Evolutionary conservation across 257 asterid genomes (phyloP).

Genomic region (Verbena officinalis): DNA sequence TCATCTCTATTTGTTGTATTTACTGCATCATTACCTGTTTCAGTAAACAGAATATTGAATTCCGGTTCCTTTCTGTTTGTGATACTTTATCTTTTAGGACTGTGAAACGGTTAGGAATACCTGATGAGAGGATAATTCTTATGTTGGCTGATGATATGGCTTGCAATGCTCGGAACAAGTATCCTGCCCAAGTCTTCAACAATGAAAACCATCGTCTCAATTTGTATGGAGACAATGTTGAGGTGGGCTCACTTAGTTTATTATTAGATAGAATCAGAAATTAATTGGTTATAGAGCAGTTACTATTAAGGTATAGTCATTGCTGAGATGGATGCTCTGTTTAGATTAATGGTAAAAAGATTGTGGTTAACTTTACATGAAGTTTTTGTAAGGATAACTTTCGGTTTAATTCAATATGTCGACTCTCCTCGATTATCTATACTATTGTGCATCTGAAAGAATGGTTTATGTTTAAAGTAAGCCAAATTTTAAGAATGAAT

Average conservation of each 20-base stretch:
- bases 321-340: conserved; percentile 13
- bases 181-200: conserved; percentile 98
- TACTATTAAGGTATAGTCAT: conserved; percentile 9
- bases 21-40: conserved; percentile 3
- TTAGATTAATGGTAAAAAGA: conserved; percentile 13
- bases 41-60: not conserved
- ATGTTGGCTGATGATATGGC: conserved; percentile 99
- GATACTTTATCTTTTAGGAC: conserved; percentile 54
- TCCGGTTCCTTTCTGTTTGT: not conserved
- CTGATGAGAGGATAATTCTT: conserved; percentile 95
- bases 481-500: not conserved
- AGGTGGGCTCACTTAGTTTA: conserved; percentile 51
- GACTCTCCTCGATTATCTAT: not conserved
- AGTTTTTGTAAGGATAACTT: conserved; percentile 7
- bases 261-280: not conserved
- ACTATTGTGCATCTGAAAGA: not conserved
- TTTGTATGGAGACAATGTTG: conserved; percentile 94
- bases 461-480: not conserved
- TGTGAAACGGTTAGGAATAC: conserved; percentile 95
- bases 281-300: not conserved
- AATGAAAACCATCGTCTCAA: conserved; percentile 92
- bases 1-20: conserved; percentile 1
- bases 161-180: conserved; percentile 94
- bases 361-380: not conserved
- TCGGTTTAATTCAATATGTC: not conserved